A percentile compares a stretch with the other conserved stretches of the same genome.
Evolutionary conservation across 257 asterid genomes (phyloP).

Genomic region (Cynanchum wilfordii): DNA sequence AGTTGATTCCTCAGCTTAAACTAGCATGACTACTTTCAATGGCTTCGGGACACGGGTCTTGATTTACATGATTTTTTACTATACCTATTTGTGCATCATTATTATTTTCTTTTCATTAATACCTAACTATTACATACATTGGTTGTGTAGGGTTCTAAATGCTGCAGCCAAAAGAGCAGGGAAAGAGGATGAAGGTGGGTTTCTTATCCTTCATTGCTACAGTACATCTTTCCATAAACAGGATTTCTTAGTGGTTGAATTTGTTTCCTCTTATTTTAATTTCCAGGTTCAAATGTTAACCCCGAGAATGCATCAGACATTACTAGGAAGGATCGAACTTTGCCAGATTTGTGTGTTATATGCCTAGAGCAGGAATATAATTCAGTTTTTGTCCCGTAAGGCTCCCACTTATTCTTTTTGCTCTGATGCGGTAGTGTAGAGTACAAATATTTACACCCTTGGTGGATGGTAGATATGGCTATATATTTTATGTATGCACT

Average conservation of each 20-base stretch:
- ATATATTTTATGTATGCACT: neutral
- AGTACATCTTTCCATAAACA: neutral
- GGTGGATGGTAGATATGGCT: neutral
- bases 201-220: slow-evolving; percentile 12
- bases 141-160: slow-evolving; percentile 67
- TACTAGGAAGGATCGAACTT: slow-evolving; percentile 41
- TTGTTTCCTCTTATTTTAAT: slow-evolving; percentile 3
- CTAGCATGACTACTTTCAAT: neutral
- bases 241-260: slow-evolving; percentile 12
- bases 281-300: slow-evolving; percentile 45
- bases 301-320: slow-evolving; percentile 52
- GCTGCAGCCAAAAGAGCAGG: slow-evolving; percentile 83
- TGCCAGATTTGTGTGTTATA: slow-evolving; percentile 91
- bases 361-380: slow-evolving; percentile 95
- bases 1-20: neutral
- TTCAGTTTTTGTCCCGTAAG: slow-evolving; percentile 96
- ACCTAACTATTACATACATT: slow-evolving; percentile 6
- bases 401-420: slow-evolving; percentile 12
- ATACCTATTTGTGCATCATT: neutral
- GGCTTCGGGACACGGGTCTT: neutral
- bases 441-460: neutral
- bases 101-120: neutral
- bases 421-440: neutral
- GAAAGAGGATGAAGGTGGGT: slow-evolving; percentile 61
- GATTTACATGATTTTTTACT: neutral